phyloP scores from a whole-genome alignment of 805 yeast genomes.

The Wickerhamomyces sydowiorum region DNA sequence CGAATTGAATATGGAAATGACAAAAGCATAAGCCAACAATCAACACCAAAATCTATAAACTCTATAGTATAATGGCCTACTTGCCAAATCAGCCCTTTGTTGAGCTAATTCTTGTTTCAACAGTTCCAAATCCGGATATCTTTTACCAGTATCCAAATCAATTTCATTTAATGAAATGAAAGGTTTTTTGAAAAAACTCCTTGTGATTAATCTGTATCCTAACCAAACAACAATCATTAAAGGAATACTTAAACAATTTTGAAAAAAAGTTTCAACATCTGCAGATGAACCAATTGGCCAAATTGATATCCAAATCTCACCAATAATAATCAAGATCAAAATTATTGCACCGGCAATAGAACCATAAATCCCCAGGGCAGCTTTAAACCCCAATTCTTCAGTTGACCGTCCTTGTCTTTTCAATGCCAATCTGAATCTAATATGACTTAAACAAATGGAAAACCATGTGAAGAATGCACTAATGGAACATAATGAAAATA shows the following conservation, averaged over 20 bases:
- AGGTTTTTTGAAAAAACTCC: conserved; percentile 35
- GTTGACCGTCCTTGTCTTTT: conserved; percentile 58
- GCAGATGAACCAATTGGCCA: conserved; percentile 48
- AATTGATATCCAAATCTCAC: conserved; percentile 79
- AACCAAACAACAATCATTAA: conserved; percentile 30
- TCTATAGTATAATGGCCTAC: conserved; percentile 42
- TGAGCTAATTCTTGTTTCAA: conserved; percentile 50
- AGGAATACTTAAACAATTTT: conserved; percentile 34
- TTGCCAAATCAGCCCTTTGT: conserved; percentile 41
- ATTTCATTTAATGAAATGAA: conserved; percentile 38
- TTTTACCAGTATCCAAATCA: conserved; percentile 62
- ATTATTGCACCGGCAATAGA: conserved; percentile 55
- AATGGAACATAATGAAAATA: conserved; percentile 55
- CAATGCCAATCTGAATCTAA: conserved; percentile 61
- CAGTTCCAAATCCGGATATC: conserved; percentile 54
- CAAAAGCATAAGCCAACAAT: no score
- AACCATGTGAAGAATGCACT: conserved; percentile 62
- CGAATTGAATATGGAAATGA: no score
- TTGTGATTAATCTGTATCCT: conserved; percentile 22
- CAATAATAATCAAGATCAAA: conserved; percentile 54
- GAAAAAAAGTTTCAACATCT: conserved; percentile 30
- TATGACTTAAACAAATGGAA: conserved; percentile 52
- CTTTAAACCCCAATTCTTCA: conserved; percentile 58
- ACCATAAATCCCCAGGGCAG: conserved; percentile 66
- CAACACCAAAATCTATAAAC: conserved; percentile 49